Base-by-base conservation (phyloP, 495 filamentous ascomycete genomes). In the Amphirosellinia nigrospora region DNA sequence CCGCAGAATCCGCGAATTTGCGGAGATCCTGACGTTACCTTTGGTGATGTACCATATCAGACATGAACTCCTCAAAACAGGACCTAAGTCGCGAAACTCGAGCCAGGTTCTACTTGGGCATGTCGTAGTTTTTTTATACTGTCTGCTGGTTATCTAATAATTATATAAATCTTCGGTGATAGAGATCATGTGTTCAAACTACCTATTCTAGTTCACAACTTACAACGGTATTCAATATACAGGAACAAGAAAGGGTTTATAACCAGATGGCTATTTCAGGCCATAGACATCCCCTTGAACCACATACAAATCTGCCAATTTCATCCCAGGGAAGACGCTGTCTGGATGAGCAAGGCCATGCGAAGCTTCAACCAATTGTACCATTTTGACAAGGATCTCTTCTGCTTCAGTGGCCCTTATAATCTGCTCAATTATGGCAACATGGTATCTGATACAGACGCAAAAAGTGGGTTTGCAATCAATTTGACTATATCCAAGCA, bases 291-390 rank as follows among this genome's bases (percentile, higher is more conserved):
- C 32, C 28, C 55, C 55, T 58, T 36, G 19, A 11, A 58, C 15
- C 15, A 36, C 55, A 58, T 58, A 58, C 8, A 58, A 58, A 36
- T 38, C 55, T 36, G 55, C 55, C 32, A 58, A 15, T 19, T 58
- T 58, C 30, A 58, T 21, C 55, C 55, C 36, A 9, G 7, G 30
- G 19, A 58, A 70, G 11, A 70, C 67, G 26, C n/a, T 11, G 34
- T 77, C 75, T 60, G 75, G 74, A 61, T 77, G 75, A 1, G 62
- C 69, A 26, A 26, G 38, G 21, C 67, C 67, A 63, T 72, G 68
- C 26, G 69, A 48, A 30, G 58, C 64, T 72, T 69, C 50, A 48
- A 72, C 58, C 30, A 30, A 41, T 34, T 72, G 65, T 10, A 72
- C 68, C 13, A 70, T 70, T 15, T 74, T 56, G 32, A 41, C 11